Conservation (phyloP, 306 rosid genomes). For the Quercus wislizeni region DNA sequence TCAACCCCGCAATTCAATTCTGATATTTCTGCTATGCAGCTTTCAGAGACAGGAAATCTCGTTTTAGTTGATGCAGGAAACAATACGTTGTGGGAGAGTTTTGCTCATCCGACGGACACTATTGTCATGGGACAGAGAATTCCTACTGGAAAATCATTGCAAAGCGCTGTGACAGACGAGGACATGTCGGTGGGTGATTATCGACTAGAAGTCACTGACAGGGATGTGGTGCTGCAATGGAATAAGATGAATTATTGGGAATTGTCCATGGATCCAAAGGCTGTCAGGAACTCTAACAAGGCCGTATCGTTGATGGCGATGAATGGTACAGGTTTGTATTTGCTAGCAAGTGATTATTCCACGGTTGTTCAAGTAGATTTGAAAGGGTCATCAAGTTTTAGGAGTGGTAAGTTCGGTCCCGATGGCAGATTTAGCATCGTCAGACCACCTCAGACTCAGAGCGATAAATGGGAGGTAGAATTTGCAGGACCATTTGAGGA, state of each 20-base stretch:
- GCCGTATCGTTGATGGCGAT: conserved; percentile 50
- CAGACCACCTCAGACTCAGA: conserved; percentile 44
- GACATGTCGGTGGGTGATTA: conserved; percentile 59
- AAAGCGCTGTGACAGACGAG: conserved; percentile 38
- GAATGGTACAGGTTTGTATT: conserved; percentile 52
- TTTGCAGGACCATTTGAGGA: conserved; percentile 49
- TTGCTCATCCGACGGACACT: conserved; percentile 71
- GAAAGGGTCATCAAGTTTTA: conserved; percentile 32
- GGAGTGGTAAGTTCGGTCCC: conserved; percentile 54
- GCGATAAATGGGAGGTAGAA: conserved; percentile 39
- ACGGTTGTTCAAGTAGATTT: conserved; percentile 40
- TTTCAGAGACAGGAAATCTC: too few relatives aligned
- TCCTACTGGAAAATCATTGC: conserved; percentile 44
- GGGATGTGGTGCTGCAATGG: conserved; percentile 72
- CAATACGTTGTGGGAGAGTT: conserved; percentile 83
- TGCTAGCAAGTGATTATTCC: conserved; percentile 53
- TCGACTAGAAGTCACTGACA: conserved; percentile 24
- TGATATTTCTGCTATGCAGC: too few relatives aligned
- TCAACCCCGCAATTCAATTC: too few relatives aligned
- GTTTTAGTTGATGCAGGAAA: conserved; percentile 56
- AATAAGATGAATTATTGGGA: conserved; percentile 68
- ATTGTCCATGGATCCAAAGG: conserved; percentile 45
- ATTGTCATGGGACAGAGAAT: conserved; percentile 65
- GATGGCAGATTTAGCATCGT: conserved; percentile 55
- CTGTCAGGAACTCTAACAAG: conserved; percentile 35